Evolutionary conservation across 768 basidiomycete species (phyloP).

Genomic region (Hygrophorus russula): DNA sequence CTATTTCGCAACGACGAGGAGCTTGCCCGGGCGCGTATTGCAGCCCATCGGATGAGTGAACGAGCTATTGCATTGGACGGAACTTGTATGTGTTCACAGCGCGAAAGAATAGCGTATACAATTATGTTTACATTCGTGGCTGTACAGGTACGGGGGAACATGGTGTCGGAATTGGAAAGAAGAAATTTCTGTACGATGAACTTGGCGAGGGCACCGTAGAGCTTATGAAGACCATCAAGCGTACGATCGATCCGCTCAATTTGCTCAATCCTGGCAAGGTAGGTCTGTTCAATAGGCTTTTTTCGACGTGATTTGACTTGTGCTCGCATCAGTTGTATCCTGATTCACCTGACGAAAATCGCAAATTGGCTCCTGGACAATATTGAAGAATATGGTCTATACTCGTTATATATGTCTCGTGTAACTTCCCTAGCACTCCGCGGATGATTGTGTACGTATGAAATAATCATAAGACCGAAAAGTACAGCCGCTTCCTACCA

Average conservation of each 20-base stretch:
- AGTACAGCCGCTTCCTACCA: too few relatives aligned
- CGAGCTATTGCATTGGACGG: conserved; percentile 68
- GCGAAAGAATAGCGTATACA: too few relatives aligned
- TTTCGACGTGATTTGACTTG: too few relatives aligned
- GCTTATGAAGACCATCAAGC: conserved; percentile 81
- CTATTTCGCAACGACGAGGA: conserved; percentile 52
- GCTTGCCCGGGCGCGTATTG: conserved; percentile 37
- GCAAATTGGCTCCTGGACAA: too few relatives aligned
- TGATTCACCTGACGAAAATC: too few relatives aligned
- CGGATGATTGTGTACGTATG: too few relatives aligned
- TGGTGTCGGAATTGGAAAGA: conserved; percentile 82
- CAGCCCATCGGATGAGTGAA: conserved; percentile 60
- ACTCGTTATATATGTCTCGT: too few relatives aligned
- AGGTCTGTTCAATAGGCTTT: not conserved
- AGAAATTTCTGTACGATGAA: conserved; percentile 72
- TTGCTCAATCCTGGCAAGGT: conserved; percentile 84
- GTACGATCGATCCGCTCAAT: conserved; percentile 65
- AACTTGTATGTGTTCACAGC: conserved; percentile 41
- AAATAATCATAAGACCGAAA: too few relatives aligned
- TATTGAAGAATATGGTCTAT: too few relatives aligned
- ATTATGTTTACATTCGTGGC: conserved; percentile 1
- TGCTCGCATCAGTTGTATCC: too few relatives aligned
- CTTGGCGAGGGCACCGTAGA: conserved; percentile 74
- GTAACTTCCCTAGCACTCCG: too few relatives aligned
- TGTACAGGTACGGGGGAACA: conserved; percentile 71